Conservation (phyloP, 768 basidiomycete genomes). For the Tricholoma furcatifolium region DNA sequence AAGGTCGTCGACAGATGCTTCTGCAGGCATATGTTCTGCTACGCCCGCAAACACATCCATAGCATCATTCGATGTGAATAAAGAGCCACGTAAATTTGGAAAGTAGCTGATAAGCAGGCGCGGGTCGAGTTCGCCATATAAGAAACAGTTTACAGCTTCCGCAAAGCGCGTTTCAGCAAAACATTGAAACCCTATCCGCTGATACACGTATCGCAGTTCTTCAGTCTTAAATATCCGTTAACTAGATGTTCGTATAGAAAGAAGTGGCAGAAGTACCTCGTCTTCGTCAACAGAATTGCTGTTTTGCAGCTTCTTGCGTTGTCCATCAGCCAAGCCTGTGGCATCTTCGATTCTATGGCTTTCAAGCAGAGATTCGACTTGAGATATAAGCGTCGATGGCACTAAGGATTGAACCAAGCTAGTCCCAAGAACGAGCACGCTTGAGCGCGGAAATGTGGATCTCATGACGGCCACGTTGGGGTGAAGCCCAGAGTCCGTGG, state of each 20-base stretch:
- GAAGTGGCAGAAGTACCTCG: constrained; percentile 39
- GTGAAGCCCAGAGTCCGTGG: neutral
- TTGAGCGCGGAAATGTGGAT: constrained; percentile 63
- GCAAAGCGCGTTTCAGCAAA: constrained; percentile 80
- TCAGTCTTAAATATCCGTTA: constrained; percentile 41
- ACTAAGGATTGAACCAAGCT: constrained; percentile 65
- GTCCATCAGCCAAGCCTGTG: constrained; percentile 57
- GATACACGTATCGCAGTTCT: constrained; percentile 76
- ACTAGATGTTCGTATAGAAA: neutral
- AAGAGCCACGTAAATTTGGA: constrained; percentile 65
- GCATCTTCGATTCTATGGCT: constrained; percentile 66
- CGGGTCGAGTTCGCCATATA: constrained; percentile 81
- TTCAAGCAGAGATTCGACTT: constrained; percentile 67
- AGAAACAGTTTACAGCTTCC: constrained; percentile 76
- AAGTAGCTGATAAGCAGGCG: constrained; percentile 80
- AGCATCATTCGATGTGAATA: constrained; percentile 54
- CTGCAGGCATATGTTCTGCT: constrained; percentile 64
- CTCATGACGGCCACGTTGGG: constrained; percentile 10
- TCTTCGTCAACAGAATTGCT: constrained; percentile 52
- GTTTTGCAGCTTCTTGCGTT: constrained; percentile 54
- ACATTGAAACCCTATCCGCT: constrained; percentile 78
- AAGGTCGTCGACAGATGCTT: constrained; percentile 76
- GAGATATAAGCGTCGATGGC: constrained; percentile 70
- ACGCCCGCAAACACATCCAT: constrained; percentile 78
- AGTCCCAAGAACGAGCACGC: constrained; percentile 59